Conservation (phyloP, 345 rosid genomes). For the Anastatica hierochuntica region DNA sequence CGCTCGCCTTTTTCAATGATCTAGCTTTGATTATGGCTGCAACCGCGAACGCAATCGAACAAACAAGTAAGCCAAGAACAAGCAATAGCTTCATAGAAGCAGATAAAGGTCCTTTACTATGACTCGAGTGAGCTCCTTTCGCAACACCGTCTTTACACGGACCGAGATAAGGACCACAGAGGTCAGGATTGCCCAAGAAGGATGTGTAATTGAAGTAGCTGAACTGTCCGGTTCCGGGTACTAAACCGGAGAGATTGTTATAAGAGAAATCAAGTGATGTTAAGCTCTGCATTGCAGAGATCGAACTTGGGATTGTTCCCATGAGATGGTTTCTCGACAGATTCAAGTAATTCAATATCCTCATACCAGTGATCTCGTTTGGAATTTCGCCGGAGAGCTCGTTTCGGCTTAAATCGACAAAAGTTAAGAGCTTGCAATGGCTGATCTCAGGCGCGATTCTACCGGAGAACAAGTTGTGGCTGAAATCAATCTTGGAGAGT, state of each 20-base stretch:
- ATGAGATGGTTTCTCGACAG: constrained; percentile 65
- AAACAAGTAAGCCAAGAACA: constrained; percentile 68
- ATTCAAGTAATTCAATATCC: constrained; percentile 76
- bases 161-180: constrained; percentile 82
- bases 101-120: constrained; percentile 54
- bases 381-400: constrained; percentile 76
- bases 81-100: constrained; percentile 77
- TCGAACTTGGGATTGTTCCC: constrained; percentile 62
- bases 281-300: constrained; percentile 79
- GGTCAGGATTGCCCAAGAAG: constrained; percentile 63
- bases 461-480: constrained; percentile 66
- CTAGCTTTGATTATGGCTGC: constrained; percentile 81
- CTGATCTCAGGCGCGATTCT: constrained; percentile 55
- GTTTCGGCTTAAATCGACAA: constrained; percentile 73
- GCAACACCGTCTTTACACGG: constrained; percentile 56
- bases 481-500: constrained; percentile 70
- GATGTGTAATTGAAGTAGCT: constrained; percentile 91
- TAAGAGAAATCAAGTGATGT: constrained; percentile 88
- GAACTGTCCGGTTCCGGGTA: constrained; percentile 81
- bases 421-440: constrained; percentile 68
- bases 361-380: constrained; percentile 65
- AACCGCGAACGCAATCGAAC: constrained; percentile 74
- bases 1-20: constrained; percentile 68
- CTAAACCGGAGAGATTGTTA: constrained; percentile 83
- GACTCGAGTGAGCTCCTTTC: constrained; percentile 42